Conservation (phyloP, 768 basidiomycete genomes). For the Mycena galericulata region DNA sequence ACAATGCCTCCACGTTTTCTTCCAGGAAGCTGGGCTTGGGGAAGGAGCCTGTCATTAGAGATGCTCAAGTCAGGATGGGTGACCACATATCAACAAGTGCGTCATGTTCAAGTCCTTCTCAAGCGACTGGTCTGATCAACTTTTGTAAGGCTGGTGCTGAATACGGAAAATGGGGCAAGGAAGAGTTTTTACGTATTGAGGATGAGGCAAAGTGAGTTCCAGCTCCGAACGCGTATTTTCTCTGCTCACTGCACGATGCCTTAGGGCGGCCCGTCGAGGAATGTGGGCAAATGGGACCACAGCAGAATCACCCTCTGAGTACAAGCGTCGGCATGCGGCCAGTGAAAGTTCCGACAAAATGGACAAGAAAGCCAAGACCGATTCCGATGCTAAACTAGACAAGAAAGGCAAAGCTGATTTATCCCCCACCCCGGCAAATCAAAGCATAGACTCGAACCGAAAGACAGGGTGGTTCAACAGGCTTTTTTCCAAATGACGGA, state of each 20-base stretch:
- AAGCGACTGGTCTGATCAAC: background rate
- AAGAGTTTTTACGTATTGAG: slow-evolving; percentile 71
- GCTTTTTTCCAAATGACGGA: slow-evolving; percentile 18
- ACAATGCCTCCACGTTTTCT: slow-evolving; percentile 64
- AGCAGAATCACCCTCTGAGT: slow-evolving; percentile 81
- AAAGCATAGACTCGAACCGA: background rate
- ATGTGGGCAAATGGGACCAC: slow-evolving; percentile 75
- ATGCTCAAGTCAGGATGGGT: slow-evolving; percentile 88
- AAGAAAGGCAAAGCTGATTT: no score
- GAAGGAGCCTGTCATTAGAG: slow-evolving; percentile 68
- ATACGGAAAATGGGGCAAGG: slow-evolving; percentile 78
- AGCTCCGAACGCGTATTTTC: background rate
- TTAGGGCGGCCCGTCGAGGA: slow-evolving; percentile 71
- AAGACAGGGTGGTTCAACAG: slow-evolving; percentile 24
- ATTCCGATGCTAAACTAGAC: background rate
- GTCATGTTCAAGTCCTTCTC: background rate
- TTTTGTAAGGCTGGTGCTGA: slow-evolving; percentile 70
- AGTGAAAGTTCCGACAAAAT: slow-evolving; percentile 8
- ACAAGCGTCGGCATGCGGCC: slow-evolving; percentile 75
- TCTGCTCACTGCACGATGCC: background rate
- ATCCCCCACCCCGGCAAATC: background rate
- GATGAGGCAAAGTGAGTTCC: slow-evolving; percentile 71
- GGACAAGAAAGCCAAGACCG: slow-evolving; percentile 19
- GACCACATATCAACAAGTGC: slow-evolving; percentile 75
- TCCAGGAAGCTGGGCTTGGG: slow-evolving; percentile 60